Evolutionary conservation across 495 filamentous ascomycete species (phyloP), one percentile per base, ranked within the genome.

Genomic region (Xylaria flabelliformis): DNA sequence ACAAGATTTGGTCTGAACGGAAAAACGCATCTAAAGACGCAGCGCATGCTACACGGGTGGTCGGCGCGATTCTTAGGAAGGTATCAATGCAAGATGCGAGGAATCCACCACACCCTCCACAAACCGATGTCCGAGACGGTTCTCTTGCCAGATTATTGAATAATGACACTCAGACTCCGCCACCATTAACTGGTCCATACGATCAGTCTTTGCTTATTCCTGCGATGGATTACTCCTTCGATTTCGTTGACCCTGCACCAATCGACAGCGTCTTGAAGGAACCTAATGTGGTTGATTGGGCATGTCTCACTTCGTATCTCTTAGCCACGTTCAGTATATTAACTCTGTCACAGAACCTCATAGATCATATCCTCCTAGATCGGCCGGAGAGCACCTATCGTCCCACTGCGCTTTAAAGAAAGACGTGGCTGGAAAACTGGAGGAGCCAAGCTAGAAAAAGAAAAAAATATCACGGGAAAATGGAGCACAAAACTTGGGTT

Each of bases 271-370:
- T 82, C 41, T 62, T 82, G 34, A 77, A 76, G 50, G 71, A 75
- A 41, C 71, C 75, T 4, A 75, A 63, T 46, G 70, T 75, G 44
- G 71, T 81, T 32, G 83, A 86, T 71, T 86, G 83, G 84, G 84
- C 83, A 74, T 46, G 79, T 55, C 46, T 67, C 15, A 46, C 21
- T 12, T 26, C 50, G 19, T 58, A 42, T 51, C 19, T 29, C n/a
- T 61, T 70, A 15, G 48, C 9, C 21, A 36, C 44, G 41, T 4
- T 51, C 53, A 5, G 34, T 34, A 13, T 34, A 58, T 75, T 79
- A 75, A 81, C 58, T 29, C 26, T 42, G 71, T 41, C 41, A 39
- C 53, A 81, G 81, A 78, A 66, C 70, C 67, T 76, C 50, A 81
- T 82, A 72, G 81, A 82, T 66, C 76, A 75, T 46, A 73, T 79